Base-by-base conservation (phyloP, 1,139 yeast genomes). In the Geotrichum klebahnii region DNA sequence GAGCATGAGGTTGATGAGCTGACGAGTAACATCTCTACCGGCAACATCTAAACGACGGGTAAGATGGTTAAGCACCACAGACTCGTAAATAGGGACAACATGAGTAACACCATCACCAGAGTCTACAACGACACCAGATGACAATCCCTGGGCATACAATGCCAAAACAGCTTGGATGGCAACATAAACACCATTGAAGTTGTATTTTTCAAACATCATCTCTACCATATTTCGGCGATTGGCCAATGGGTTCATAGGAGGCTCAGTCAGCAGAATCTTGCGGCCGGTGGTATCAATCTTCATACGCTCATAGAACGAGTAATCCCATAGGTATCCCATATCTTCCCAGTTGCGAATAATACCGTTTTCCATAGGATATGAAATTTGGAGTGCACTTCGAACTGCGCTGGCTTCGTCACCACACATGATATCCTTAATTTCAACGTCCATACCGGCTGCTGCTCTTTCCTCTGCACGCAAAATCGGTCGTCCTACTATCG, bases 361-460 rank as follows among this genome's bases (percentile, higher is more conserved):
- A 63, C 99, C 99, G 65, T 92, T 92, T 68, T 92, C 98, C 98
- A 92, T 90, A 20, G 99, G 99, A 63, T 92, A 92, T 29, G 92
- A 82, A 53, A 92, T 82, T 69, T 92, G 96, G 55, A 92, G 77
- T 60, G 90, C 80, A 1, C 96, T 83, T 62, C 98, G 80, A 31
- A 87, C 95, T 34, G 86, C 85, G 58, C 89, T 81, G 46, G 98
- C 98, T 63, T 92, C 97, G 56, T 83, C 84, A 58, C 99, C 99
- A 64, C 97, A 90, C 98, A 92, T 92, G 61, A 94, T 87, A 66
- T 92, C 98, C 65, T 84, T 86, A 55, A 78, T 70, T 63, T 83
- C 88, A 43, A 59, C 58, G 46, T 63, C 67, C 20, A 44, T 35
- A 44, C 53, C 57, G 20, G 58, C 57, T 28, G 84, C 73, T 2